Evolutionary conservation across 768 basidiomycete genomes (phyloP).

Genomic region (Podaxis sp.): DNA sequence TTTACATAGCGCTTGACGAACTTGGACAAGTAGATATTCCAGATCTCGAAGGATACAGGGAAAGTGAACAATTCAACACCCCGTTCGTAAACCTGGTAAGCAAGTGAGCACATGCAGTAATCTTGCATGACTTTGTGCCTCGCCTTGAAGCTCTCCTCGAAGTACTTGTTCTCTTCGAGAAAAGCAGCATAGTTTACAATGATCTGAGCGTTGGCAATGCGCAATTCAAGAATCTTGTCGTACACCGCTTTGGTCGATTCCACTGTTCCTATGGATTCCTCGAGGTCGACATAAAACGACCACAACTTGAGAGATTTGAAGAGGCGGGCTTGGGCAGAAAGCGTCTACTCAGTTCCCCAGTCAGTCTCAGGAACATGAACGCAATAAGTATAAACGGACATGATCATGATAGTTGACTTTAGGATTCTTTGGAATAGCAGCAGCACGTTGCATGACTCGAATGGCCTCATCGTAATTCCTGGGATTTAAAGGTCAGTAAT

Average conservation of each 20-base stretch:
- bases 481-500: neutral
- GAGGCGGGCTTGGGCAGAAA: constrained; percentile 83
- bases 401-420: constrained; percentile 96
- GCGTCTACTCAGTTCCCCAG: constrained; percentile 43
- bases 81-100: constrained; percentile 81
- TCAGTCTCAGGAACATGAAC: neutral
- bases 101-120: constrained; percentile 11
- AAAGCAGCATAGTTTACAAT: constrained; percentile 97
- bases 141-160: constrained; percentile 97
- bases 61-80: constrained; percentile 97
- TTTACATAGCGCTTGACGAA: constrained; percentile 92
- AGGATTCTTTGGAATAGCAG: constrained; percentile 84
- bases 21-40: constrained; percentile 98
- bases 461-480: constrained; percentile 97
- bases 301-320: constrained; percentile 99
- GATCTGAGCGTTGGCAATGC: constrained; percentile 97
- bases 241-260: constrained; percentile 91
- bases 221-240: constrained; percentile 93
- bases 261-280: constrained; percentile 94
- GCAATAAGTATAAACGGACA: constrained; percentile 39
- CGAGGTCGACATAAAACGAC: constrained; percentile 98
- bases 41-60: constrained; percentile 97
- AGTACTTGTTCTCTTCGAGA: constrained; percentile 97
- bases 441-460: constrained; percentile 94
- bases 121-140: neutral